Conservation (phyloP, 2,329 filamentous ascomycete species). For the Rhynchosporium graminicola region DNA sequence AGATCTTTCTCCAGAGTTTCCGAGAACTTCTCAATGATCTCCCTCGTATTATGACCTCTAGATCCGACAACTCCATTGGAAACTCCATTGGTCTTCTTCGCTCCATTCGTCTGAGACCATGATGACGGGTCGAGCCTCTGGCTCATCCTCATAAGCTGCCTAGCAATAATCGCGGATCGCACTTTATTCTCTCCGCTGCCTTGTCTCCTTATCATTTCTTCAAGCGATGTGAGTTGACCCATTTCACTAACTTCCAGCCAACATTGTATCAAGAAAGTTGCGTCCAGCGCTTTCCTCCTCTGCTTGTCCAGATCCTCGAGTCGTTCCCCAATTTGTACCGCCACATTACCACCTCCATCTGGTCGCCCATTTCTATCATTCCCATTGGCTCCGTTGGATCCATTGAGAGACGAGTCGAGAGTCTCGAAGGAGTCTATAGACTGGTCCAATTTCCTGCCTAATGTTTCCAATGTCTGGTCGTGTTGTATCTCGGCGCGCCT, state of each 20-base stretch:
- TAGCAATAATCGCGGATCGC: conserved; percentile 87
- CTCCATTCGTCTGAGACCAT: conserved; percentile 63
- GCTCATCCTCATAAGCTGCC: conserved; percentile 92
- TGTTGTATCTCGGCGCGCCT: conserved; percentile 90
- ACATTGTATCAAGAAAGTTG: conserved; percentile 92
- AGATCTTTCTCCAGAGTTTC: conserved; percentile 95
- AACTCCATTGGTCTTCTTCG: conserved; percentile 53
- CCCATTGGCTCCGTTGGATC: conserved; percentile 50
- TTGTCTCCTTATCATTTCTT: conserved; percentile 77
- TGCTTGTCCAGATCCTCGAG: conserved; percentile 95
- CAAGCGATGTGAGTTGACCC: conserved; percentile 81
- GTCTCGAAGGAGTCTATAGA: conserved; percentile 91
- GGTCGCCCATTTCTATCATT: conserved; percentile 51
- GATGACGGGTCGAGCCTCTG: conserved; percentile 80
- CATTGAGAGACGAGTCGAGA: conserved; percentile 80
- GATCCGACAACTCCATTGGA: conserved; percentile 46
- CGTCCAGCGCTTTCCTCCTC: conserved; percentile 84
- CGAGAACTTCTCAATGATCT: conserved; percentile 94
- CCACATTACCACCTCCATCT: conserved; percentile 76
- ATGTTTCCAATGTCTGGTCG: conserved; percentile 82
- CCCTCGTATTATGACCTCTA: conserved; percentile 66
- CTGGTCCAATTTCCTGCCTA: conserved; percentile 86
- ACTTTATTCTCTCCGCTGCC: conserved; percentile 91
- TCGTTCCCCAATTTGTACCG: conserved; percentile 91
- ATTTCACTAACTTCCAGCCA: conserved; percentile 94